A percentile compares a stretch with the other conserved stretches of the same genome.
These are phyloP conservation scores for Kwoniella dendrophila DNA, from an alignment of 768 basidiomycete genomes.

Conservation along the genomic window DNA sequence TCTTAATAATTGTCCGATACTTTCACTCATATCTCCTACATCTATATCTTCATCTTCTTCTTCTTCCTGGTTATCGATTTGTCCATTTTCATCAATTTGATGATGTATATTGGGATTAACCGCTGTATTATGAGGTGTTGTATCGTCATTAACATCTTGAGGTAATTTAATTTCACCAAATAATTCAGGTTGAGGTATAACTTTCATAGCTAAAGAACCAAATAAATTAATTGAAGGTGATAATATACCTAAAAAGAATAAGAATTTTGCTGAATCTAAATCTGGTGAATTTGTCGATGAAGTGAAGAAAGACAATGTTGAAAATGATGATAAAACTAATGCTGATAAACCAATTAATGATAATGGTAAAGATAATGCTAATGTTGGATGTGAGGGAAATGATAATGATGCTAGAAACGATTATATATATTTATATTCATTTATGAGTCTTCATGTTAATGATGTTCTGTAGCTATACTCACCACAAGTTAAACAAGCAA, in stretches of 20 bases:
- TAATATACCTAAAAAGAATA: constrained; percentile 48
- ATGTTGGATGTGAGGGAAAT: constrained; percentile 52
- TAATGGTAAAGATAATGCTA: constrained; percentile 53
- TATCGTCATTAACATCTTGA: constrained; percentile 19
- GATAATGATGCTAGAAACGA: constrained; percentile 43
- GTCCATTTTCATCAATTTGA: neutral
- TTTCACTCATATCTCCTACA: constrained; percentile 8
- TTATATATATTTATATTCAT: neutral
- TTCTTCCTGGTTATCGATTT: constrained; percentile 10
- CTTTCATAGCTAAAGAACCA: constrained; percentile 46
- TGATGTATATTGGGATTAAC: too few relatives aligned
- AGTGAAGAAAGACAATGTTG: constrained; percentile 35
- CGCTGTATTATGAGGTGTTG: too few relatives aligned
- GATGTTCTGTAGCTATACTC: constrained; percentile 8
- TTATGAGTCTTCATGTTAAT: neutral
- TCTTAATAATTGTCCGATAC: constrained; percentile 43
- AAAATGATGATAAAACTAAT: constrained; percentile 48
- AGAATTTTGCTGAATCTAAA: constrained; percentile 45
- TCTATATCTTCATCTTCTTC: constrained; percentile 6
- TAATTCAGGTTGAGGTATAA: constrained; percentile 33
- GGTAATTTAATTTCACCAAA: constrained; percentile 21
- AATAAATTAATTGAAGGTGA: constrained; percentile 52
- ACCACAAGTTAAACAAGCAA: constrained; percentile 53
- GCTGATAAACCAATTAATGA: constrained; percentile 51
- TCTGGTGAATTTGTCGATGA: constrained; percentile 19